Evolutionary conservation across 2,329 filamentous ascomycete species (phyloP), one percentile per base, ranked within the genome.

Genomic region (Alternaria arbusti): DNA sequence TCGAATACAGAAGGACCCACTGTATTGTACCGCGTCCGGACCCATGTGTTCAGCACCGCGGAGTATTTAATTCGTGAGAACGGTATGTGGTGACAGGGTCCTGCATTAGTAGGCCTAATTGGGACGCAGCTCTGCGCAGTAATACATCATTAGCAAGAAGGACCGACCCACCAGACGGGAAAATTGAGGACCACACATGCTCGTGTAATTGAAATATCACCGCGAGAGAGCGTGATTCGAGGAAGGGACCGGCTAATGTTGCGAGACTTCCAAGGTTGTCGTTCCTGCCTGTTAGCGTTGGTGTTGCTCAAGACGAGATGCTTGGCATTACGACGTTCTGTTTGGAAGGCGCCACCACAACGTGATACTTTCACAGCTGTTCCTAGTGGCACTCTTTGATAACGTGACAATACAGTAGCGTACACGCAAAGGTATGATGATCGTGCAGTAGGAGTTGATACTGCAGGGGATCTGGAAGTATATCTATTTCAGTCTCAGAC

Each of bases 51-150:
- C 23, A 60, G 47, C 45, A 58, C 51, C 51, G 56, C 57, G 52
- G 51, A 65, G 47, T 44, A 45, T 63, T 26, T 63, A 26, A 63
- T 63, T 59, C 56, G 50, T 45, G 63, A 52, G 20, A 22, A 55
- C 13, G 17, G 25, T 28, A 44, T 17, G 46, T 51, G 22, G 55
- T 59, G 56, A 22, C 25, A 50, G 26, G 50, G 32, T 43, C 46
- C 22, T 46, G 46, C 40, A 45, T 57, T 50, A 63, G 50, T 52
- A 36, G 43, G 7, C 47, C n/a, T 28, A 44, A 23, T 25, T 44
- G 43, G 43, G 49, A 63, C 28, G 46, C 45, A 59, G 46, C 26
- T 60, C 28, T 49, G 22, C 36, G 36, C 36, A 46, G 30, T 30
- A 65, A 56, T 43, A 55, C 17, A 47, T 50, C 47, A 51, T 44